phyloP scores from a whole-genome alignment of 805 yeast genomes.

The Spathaspora boniae region DNA sequence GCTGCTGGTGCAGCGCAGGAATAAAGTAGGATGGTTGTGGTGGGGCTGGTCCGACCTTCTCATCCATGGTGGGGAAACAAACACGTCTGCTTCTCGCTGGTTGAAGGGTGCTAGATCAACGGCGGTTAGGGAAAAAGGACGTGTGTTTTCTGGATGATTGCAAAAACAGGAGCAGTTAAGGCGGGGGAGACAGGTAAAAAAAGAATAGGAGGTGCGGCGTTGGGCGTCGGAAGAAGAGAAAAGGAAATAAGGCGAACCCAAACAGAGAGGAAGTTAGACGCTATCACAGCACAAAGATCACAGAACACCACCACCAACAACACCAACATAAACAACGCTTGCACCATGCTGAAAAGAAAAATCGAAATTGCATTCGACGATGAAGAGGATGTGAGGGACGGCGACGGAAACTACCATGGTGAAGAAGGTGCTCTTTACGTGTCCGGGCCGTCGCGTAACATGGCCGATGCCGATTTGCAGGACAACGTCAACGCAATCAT shows the following conservation, averaged over 20 bases:
- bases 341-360: constrained; percentile 8
- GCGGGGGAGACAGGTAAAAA: neutral
- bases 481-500: constrained; percentile 10
- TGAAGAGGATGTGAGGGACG: neutral
- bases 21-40: too few relatives aligned
- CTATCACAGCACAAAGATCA: neutral
- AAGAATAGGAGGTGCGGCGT: neutral
- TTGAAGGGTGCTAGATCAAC: too few relatives aligned
- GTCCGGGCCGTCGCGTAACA: too few relatives aligned
- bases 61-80: too few relatives aligned
- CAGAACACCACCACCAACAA: neutral
- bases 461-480: constrained; percentile 4
- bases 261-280: neutral
- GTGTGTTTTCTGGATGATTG: too few relatives aligned
- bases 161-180: neutral
- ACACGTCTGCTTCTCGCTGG: too few relatives aligned
- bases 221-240: too few relatives aligned
- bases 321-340: constrained; percentile 1
- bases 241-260: too few relatives aligned
- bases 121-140: too few relatives aligned
- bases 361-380: constrained; percentile 5
- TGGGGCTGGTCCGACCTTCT: too few relatives aligned
- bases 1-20: too few relatives aligned
- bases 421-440: neutral
- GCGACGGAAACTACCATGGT: neutral